Percentiles rank a stretch among this genome's conserved stretches.
Evolutionary conservation across 1,284 basidiomycete species (phyloP).

Genomic region (Blastosporella zonata): DNA sequence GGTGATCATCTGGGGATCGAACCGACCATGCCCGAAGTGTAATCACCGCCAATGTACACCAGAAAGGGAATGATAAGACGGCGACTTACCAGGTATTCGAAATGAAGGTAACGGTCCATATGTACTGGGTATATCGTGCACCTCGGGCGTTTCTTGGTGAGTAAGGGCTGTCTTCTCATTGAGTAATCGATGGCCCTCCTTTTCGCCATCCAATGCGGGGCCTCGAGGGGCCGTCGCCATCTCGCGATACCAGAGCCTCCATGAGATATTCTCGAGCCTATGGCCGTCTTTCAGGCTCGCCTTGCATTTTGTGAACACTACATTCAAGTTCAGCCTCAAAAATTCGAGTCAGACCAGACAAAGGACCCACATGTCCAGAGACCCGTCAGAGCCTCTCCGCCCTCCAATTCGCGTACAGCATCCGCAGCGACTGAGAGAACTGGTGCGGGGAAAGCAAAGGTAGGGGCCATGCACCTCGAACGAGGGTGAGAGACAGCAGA

Average conservation of each 20-base stretch:
- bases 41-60: not conserved
- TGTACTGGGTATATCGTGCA: constrained; percentile 6
- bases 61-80: not conserved
- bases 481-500: constrained; percentile 1
- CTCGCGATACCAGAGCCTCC: constrained; percentile 81
- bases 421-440: constrained; percentile 63
- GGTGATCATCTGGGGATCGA: not conserved
- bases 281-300: constrained; percentile 72
- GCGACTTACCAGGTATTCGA: constrained; percentile 11
- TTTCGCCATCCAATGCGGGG: constrained; percentile 7
- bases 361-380: constrained; percentile 59
- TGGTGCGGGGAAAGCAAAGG: constrained; percentile 47
- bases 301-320: constrained; percentile 85
- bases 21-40: not conserved
- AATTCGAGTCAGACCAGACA: constrained; percentile 4
- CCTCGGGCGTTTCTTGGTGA: not conserved
- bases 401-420: constrained; percentile 62
- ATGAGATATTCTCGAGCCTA: constrained; percentile 81
- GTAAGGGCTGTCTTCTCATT: constrained; percentile 5
- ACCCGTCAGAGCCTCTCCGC: constrained; percentile 56
- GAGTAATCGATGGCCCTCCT: constrained; percentile 10
- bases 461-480: constrained; percentile 13
- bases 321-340: constrained; percentile 1
- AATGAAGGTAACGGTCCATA: constrained; percentile 2
- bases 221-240: constrained; percentile 26